Evolutionary conservation across 2,329 filamentous ascomycete genomes (phyloP), one percentile per base, ranked within the genome.

Genomic region (Sclerotinia subarctica): DNA sequence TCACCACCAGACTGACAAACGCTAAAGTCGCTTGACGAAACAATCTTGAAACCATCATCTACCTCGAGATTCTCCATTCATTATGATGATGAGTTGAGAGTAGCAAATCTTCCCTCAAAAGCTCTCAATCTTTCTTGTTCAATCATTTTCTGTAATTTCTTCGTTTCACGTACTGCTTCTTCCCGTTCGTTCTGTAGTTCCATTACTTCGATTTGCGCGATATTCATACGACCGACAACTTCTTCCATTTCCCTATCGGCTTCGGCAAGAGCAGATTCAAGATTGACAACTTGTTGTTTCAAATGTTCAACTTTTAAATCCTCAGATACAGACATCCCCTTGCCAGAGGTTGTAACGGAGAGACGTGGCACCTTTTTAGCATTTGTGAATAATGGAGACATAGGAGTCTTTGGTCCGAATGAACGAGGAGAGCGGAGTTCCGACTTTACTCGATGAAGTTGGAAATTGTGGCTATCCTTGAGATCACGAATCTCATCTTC

Each of bases 231-330:
- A 69, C 88, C 84, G 10, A 96, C 90, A 10, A 95, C 92, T 78
- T 92, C 88, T 76, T 92, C 88, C 90, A 95, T 94, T 80, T 94
- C 91, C 62, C 82, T 81, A 75, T 95, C 92, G 21, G 92, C 90
- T 72, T 92, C 86, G 6, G 85, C 80, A 17, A 96, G 83, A 21
- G 94, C 90, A 74, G 87, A 89, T 81, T 99, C 95, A 3, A 99
- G 86, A 79, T 97, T 93, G 68, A 87, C 82, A 10, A 98, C 92
- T 70, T 90, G 88, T 69, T 87, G 86, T 77, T 93, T 91, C 46
- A 99, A 86, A 69, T 86, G 83, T 70, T 91, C 86, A 64, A 94
- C 88, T 80, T 92, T 88, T 17, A 88, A 83, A 63, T 90, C 90
- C 72, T 95, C 89, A 17, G 88, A 85, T 66, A 89, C 89, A 64